Conservation (phyloP, 164 flowering plant species). For the Magnolia officinalis region DNA sequence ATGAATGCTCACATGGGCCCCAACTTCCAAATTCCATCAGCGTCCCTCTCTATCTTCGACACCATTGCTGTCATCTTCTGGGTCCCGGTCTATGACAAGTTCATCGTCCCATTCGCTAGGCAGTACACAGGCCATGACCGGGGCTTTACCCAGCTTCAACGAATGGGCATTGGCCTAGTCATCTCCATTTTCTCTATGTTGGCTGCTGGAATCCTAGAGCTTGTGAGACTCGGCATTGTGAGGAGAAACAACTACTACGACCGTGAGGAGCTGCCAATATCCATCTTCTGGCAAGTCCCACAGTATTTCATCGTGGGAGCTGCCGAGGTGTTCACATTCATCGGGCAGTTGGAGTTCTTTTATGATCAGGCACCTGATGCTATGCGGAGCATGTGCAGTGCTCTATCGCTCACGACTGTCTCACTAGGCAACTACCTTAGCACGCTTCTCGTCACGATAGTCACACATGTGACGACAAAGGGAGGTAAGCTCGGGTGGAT, state of each 20-base stretch:
- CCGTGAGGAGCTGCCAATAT: conserved; percentile 24
- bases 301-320: conserved; percentile 50
- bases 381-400: conserved; percentile 48
- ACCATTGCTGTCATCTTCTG: conserved; percentile 35
- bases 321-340: conserved; percentile 48
- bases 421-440: conserved; percentile 46
- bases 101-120: conserved; percentile 27
- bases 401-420: conserved; percentile 38
- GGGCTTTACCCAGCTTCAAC: conserved; percentile 39
- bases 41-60: conserved; percentile 42
- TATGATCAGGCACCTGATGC: conserved; percentile 55
- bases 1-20: conserved; percentile 35
- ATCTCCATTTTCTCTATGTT: conserved; percentile 37
- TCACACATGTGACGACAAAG: conserved; percentile 25
- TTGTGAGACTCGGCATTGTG: conserved; percentile 28
- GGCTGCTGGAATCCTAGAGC: conserved; percentile 30
- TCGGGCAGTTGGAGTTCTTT: conserved; percentile 55
- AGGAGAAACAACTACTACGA: conserved; percentile 28
- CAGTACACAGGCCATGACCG: conserved; percentile 24
- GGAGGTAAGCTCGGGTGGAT: conserved; percentile 51
- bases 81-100: conserved; percentile 31
- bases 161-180: conserved; percentile 41
- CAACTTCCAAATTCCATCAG: conserved; percentile 36
- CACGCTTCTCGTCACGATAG: conserved; percentile 34
- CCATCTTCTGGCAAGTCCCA: conserved; percentile 47